These are phyloP conservation scores for Globisporangium spiculum DNA, from an alignment of 352 stramenopile species.

Conservation along the genomic window DNA sequence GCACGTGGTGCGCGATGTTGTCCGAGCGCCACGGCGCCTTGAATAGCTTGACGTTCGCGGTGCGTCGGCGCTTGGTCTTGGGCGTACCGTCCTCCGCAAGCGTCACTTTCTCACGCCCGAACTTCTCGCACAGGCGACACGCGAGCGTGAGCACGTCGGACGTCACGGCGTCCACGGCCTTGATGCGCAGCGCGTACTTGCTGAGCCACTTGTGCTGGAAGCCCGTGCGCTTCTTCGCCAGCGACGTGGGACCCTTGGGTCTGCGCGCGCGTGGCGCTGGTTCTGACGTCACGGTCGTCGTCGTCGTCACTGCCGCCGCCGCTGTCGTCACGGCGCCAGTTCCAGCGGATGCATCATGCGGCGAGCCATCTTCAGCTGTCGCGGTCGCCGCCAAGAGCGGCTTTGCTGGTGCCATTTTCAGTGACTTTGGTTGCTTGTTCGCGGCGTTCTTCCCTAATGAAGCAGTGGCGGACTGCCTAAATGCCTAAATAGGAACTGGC, in stretches of 20 bases:
- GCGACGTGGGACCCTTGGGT: neutral
- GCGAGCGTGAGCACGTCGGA: slow-evolving; percentile 16
- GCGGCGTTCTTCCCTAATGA: neutral
- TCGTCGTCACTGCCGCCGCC: neutral
- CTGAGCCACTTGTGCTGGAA: slow-evolving; percentile 20
- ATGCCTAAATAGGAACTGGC: neutral
- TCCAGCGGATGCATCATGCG: neutral
- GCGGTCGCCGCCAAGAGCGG: neutral
- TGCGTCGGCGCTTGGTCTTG: slow-evolving; percentile 14
- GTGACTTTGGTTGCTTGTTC: slow-evolving; percentile 5
- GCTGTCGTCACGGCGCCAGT: neutral
- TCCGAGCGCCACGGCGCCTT: slow-evolving; percentile 22
- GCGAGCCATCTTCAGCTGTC: neutral
- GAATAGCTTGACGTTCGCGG: slow-evolving; percentile 19
- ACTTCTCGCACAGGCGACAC: slow-evolving; percentile 20
- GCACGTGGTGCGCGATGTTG: slow-evolving; percentile 18
- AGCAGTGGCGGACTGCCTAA: neutral
- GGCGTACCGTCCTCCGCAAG: neutral
- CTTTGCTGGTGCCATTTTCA: slow-evolving; percentile 10
- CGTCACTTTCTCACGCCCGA: slow-evolving; percentile 17
- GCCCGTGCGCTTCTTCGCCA: slow-evolving; percentile 14
- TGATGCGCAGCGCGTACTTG: slow-evolving; percentile 19
- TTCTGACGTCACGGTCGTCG: neutral
- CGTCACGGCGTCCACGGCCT: slow-evolving; percentile 15
- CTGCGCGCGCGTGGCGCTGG: neutral